phyloP scores from a whole-genome alignment of 768 basidiomycete species.

The Rhizopogon roseolus region DNA sequence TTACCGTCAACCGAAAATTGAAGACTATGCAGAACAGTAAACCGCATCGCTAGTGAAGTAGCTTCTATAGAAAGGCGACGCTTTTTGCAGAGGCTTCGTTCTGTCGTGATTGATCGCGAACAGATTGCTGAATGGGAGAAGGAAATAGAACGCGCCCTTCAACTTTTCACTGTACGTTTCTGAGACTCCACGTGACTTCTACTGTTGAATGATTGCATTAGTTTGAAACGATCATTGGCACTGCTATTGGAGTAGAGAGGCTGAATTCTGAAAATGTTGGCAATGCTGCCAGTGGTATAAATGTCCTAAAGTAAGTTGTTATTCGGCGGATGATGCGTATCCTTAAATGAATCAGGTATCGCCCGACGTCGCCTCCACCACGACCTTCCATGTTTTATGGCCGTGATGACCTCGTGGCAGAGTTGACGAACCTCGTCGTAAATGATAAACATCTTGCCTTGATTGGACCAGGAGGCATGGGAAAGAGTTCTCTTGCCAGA shows the following conservation, averaged over 20 bases:
- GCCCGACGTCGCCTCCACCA: background rate
- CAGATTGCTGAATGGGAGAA: too few relatives aligned
- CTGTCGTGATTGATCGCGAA: background rate
- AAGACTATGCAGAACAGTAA: background rate
- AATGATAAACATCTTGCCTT: too few relatives aligned
- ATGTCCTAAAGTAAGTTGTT: background rate
- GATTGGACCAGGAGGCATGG: background rate
- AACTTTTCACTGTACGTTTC: too few relatives aligned
- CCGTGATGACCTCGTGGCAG: too few relatives aligned
- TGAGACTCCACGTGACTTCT: background rate
- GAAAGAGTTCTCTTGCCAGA: background rate
- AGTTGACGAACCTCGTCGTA: too few relatives aligned
- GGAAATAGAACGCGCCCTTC: too few relatives aligned
- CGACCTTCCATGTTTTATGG: background rate
- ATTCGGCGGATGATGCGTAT: background rate
- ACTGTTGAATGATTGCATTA: background rate
- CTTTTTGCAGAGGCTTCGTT: background rate
- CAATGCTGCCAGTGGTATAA: background rate
- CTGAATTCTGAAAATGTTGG: background rate
- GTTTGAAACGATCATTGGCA: background rate
- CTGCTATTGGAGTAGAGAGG: background rate
- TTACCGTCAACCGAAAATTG: background rate
- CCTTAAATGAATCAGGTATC: background rate
- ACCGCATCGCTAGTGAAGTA: background rate
- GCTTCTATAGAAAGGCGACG: background rate